phyloP scores from a whole-genome alignment of 1,139 yeast species.

The Candida tetrigidarum region DNA sequence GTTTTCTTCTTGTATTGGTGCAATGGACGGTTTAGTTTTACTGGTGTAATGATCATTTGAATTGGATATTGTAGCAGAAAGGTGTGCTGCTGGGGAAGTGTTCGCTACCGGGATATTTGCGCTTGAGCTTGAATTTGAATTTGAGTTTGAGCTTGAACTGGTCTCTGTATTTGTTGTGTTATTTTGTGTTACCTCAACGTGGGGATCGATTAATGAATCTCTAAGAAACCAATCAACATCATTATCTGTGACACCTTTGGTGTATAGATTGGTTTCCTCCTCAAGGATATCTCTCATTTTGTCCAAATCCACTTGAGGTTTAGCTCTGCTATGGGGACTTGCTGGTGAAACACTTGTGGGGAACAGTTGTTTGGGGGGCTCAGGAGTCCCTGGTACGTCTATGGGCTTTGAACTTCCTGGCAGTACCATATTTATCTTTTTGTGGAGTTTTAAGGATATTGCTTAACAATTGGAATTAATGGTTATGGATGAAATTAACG shows the following conservation, averaged over 20 bases:
- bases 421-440: not conserved
- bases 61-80: constrained; percentile 37
- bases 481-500: not conserved
- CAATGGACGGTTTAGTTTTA: constrained; percentile 41
- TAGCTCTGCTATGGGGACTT: not conserved
- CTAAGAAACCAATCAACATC: constrained; percentile 58
- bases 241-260: constrained; percentile 33
- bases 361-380: not conserved
- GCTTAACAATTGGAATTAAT: not conserved
- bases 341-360: constrained; percentile 3
- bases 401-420: not conserved
- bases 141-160: too few species aligned
- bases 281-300: constrained; percentile 24
- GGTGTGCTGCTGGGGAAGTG: constrained; percentile 27
- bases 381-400: not conserved
- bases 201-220: constrained; percentile 23
- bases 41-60: constrained; percentile 33
- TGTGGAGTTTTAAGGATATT: not conserved
- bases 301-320: constrained; percentile 17
- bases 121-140: too few species aligned
- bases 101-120: constrained; percentile 11
- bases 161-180: not conserved
- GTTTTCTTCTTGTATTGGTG: constrained; percentile 37
- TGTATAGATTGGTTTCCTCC: constrained; percentile 22
- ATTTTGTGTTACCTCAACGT: not conserved